Conservation (phyloP, 2,329 filamentous ascomycete genomes). For the Stagonosporopsis tanaceti region DNA sequence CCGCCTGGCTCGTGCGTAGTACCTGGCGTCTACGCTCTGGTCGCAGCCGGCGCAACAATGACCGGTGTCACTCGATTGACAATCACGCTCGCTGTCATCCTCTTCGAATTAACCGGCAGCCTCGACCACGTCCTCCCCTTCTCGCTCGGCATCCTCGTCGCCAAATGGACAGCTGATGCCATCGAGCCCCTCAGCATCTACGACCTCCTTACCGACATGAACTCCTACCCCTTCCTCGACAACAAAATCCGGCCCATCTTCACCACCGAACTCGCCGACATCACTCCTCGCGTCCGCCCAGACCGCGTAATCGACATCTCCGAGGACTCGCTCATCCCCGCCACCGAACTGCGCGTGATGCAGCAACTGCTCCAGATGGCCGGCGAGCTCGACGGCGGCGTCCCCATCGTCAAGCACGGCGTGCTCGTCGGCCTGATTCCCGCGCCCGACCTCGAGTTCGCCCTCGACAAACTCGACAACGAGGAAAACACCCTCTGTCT, state of each 20-base stretch:
- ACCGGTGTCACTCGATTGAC: slow-evolving; percentile 94
- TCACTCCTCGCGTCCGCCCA: slow-evolving; percentile 76
- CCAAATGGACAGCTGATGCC: slow-evolving; percentile 98
- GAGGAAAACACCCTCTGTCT: slow-evolving; percentile 78
- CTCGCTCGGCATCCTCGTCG: slow-evolving; percentile 86
- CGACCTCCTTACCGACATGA: slow-evolving; percentile 94
- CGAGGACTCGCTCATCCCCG: slow-evolving; percentile 79
- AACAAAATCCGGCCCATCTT: slow-evolving; percentile 94
- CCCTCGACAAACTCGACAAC: slow-evolving; percentile 81
- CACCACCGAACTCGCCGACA: slow-evolving; percentile 85
- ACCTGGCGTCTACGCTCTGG: slow-evolving; percentile 94
- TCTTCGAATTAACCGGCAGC: slow-evolving; percentile 95
- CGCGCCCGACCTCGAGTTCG: slow-evolving; percentile 91
- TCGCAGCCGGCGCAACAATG: slow-evolving; percentile 96
- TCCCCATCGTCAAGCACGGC: slow-evolving; percentile 82
- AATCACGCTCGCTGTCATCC: slow-evolving; percentile 90
- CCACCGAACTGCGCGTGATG: slow-evolving; percentile 78
- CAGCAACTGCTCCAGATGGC: slow-evolving; percentile 81
- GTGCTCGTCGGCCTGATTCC: slow-evolving; percentile 90
- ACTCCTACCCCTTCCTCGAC: slow-evolving; percentile 96
- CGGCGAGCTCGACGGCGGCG: slow-evolving; percentile 89
- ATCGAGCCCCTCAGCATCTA: slow-evolving; percentile 96
- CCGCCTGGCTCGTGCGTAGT: slow-evolving; percentile 85
- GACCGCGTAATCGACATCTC: slow-evolving; percentile 90
- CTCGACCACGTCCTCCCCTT: slow-evolving; percentile 95